Percentiles rank a stretch among this genome's conserved stretches.
Evolutionary conservation across 805 yeast species (phyloP).

Genomic region (Candida hungchunana): DNA sequence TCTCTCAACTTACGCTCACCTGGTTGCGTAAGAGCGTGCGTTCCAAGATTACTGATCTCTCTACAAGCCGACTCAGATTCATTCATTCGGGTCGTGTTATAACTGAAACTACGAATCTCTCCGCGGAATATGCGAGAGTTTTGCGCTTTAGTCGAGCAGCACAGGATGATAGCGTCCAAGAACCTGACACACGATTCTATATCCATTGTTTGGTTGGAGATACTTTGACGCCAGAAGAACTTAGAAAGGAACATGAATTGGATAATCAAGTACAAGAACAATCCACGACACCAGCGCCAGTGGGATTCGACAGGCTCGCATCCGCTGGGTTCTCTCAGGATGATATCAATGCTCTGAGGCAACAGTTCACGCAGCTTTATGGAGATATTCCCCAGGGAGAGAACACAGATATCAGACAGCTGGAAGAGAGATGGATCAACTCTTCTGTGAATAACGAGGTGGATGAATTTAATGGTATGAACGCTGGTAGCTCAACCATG

Average conservation of each 20-base stretch:
- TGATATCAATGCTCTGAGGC: slow-evolving; percentile 67
- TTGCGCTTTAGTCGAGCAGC: slow-evolving; percentile 14
- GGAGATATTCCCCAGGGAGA: slow-evolving; percentile 38
- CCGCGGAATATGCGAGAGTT: slow-evolving; percentile 40
- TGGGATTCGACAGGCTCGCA: slow-evolving; percentile 81
- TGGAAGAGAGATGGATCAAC: slow-evolving; percentile 89
- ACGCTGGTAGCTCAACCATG: slow-evolving; percentile 34
- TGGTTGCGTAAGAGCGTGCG: slow-evolving; percentile 43
- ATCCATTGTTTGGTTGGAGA: slow-evolving; percentile 81
- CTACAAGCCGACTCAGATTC: slow-evolving; percentile 50
- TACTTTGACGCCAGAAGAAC: slow-evolving; percentile 47
- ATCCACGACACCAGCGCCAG: slow-evolving; percentile 60
- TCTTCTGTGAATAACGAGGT: slow-evolving; percentile 51
- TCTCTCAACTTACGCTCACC: slow-evolving; percentile 33
- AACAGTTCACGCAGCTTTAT: slow-evolving; percentile 70
- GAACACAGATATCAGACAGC: slow-evolving; percentile 48
- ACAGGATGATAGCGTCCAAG: slow-evolving; percentile 6
- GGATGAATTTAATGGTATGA: slow-evolving; percentile 43
- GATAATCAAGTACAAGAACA: slow-evolving; percentile 49
- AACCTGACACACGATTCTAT: slow-evolving; percentile 39
- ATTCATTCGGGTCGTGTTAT: slow-evolving; percentile 68
- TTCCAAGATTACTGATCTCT: slow-evolving; percentile 18
- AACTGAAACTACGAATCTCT: slow-evolving; percentile 51
- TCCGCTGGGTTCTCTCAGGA: slow-evolving; percentile 79
- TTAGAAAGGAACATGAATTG: slow-evolving; percentile 53